Conservation (phyloP, 768 basidiomycete genomes). For the Exsudoporus frostii region DNA sequence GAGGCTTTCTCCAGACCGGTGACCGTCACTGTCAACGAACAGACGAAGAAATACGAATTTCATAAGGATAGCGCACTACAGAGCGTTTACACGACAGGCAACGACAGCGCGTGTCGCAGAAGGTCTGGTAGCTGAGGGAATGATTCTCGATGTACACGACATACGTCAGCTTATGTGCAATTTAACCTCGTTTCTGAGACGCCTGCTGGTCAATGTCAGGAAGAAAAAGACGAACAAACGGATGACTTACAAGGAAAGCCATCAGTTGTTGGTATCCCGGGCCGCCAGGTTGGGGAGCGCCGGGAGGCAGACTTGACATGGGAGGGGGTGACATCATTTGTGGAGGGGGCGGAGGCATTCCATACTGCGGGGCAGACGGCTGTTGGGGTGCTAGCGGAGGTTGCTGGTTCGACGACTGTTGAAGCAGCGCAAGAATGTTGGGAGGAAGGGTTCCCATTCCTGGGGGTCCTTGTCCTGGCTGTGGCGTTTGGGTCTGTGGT, state of each 20-base stretch:
- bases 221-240: not conserved
- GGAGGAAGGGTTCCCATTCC: constrained; percentile 51
- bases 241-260: constrained; percentile 59
- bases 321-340: constrained; percentile 46
- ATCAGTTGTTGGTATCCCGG: constrained; percentile 62
- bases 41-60: constrained; percentile 17
- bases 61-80: constrained; percentile 28
- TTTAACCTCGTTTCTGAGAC: constrained; percentile 28
- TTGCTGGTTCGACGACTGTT: constrained; percentile 44
- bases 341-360: constrained; percentile 40
- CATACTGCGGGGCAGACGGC: constrained; percentile 29
- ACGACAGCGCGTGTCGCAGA: not conserved
- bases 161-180: not conserved
- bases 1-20: not conserved
- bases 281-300: constrained; percentile 40
- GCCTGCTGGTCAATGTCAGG: constrained; percentile 15
- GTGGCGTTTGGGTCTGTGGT: constrained; percentile 28
- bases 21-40: not conserved
- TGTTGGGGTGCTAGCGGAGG: constrained; percentile 33
- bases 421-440: constrained; percentile 66
- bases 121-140: not conserved
- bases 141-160: not conserved
- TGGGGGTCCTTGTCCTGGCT: constrained; percentile 33
- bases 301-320: constrained; percentile 38
- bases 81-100: constrained; percentile 8